These are phyloP conservation scores for Meira nashicola DNA, from an alignment of 1,284 basidiomycete genomes.

Conservation along the genomic window DNA sequence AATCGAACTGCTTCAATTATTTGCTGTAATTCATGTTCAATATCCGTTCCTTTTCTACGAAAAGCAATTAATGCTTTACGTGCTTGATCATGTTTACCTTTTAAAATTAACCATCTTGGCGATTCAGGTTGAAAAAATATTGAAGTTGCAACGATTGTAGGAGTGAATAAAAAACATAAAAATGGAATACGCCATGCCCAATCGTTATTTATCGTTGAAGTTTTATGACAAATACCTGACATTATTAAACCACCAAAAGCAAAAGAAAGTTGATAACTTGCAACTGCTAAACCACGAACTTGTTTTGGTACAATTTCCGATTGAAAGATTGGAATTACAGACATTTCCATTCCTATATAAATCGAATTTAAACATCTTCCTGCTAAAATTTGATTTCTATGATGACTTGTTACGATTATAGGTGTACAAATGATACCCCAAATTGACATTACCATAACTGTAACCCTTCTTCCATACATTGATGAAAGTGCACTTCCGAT, in stretches of 20 bases:
- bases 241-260: slow-evolving; percentile 14
- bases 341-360: too few relatives aligned
- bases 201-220: slow-evolving; percentile 24
- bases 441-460: too few relatives aligned
- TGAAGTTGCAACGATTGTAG: slow-evolving; percentile 11
- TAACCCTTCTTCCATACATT: too few relatives aligned
- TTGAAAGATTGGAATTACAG: slow-evolving; percentile 16
- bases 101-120: slow-evolving; percentile 43
- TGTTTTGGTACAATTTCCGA: slow-evolving; percentile 17
- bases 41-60: slow-evolving; percentile 56
- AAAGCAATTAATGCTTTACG: slow-evolving; percentile 64
- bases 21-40: slow-evolving; percentile 48
- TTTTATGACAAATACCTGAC: slow-evolving; percentile 28
- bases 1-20: slow-evolving; percentile 51
- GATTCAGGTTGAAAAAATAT: slow-evolving; percentile 45
- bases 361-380: too few relatives aligned
- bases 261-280: slow-evolving; percentile 16
- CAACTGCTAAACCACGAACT: slow-evolving; percentile 19
- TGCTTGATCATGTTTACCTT: slow-evolving; percentile 56
- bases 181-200: slow-evolving; percentile 41
- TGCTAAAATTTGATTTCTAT: too few relatives aligned
- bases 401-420: too few relatives aligned
- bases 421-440: too few relatives aligned
- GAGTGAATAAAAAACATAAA: slow-evolving; percentile 19
- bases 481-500: too few relatives aligned